Conservation (phyloP, 2,329 filamentous ascomycete species). For the Aspergillus terreus region DNA sequence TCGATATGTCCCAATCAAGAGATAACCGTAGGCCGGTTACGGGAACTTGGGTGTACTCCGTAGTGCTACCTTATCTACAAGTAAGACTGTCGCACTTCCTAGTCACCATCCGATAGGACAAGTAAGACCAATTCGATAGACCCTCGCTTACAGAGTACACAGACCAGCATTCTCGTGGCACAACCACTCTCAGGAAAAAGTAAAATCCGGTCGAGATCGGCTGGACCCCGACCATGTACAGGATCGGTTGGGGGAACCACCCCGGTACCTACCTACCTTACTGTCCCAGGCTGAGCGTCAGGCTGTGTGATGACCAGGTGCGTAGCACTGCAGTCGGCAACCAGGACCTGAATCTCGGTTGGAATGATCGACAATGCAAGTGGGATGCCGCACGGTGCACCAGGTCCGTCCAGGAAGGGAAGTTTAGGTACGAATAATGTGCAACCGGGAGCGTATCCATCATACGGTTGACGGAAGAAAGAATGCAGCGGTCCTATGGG, state of each 20-base stretch:
- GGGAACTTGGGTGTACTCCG: too few relatives aligned
- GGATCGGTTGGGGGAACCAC: too few relatives aligned
- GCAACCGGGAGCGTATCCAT: neutral
- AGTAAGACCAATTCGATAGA: too few relatives aligned
- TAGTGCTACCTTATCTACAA: too few relatives aligned
- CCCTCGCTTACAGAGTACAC: neutral
- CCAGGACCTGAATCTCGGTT: neutral
- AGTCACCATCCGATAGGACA: too few relatives aligned
- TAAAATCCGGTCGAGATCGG: neutral
- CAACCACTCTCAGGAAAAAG: neutral
- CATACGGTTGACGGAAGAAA: neutral
- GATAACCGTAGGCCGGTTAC: too few relatives aligned
- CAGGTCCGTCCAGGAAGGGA: neutral
- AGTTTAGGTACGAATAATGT: neutral
- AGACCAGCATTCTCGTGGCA: neutral
- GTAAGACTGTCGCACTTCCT: too few relatives aligned
- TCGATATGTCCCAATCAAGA: too few relatives aligned
- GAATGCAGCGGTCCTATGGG: neutral
- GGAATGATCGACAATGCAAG: neutral
- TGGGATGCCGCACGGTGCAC: neutral
- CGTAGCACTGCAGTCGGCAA: conserved; percentile 11
- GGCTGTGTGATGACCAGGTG: conserved; percentile 1
- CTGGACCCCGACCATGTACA: neutral
- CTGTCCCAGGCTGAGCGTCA: neutral
- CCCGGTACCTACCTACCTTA: neutral